Conservation (phyloP, 768 basidiomycete genomes). For the Amanita polypyramis region DNA sequence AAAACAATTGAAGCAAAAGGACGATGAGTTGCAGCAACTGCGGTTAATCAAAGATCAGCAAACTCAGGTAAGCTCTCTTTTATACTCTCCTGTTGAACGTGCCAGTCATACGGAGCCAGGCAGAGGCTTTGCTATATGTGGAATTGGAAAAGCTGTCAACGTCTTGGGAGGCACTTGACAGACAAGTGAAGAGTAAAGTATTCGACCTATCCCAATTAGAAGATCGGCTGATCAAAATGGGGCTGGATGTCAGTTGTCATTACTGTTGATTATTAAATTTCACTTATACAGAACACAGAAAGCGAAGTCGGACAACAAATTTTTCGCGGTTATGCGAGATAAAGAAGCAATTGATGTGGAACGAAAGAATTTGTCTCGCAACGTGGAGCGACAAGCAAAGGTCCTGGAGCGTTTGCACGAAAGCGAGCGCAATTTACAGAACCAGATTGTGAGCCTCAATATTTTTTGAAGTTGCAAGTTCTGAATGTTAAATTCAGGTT, state of each 20-base stretch:
- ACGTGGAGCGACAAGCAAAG: conserved; percentile 34
- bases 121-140: conserved; percentile 65
- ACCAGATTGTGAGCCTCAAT: conserved; percentile 43
- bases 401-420: conserved; percentile 59
- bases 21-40: conserved; percentile 54
- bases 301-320: conserved; percentile 95
- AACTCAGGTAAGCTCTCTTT: conserved; percentile 37
- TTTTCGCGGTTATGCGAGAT: conserved; percentile 79
- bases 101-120: conserved; percentile 26
- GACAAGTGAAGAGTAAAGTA: conserved; percentile 74
- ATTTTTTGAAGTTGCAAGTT: neutral
- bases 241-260: conserved; percentile 50
- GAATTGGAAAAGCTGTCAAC: conserved; percentile 82
- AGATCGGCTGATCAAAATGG: conserved; percentile 53
- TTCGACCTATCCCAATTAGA: conserved; percentile 72
- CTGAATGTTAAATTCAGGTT: conserved; percentile 15
- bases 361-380: conserved; percentile 50
- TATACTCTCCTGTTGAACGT: conserved; percentile 3
- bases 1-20: conserved; percentile 50
- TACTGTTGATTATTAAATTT: neutral
- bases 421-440: conserved; percentile 45
- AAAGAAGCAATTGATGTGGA: conserved; percentile 78
- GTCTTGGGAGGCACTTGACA: conserved; percentile 79
- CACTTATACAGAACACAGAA: conserved; percentile 38
- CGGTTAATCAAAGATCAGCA: conserved; percentile 56